phyloP scores from a whole-genome alignment of 495 filamentous ascomycete genomes.

The Articulospora tetracladia region DNA sequence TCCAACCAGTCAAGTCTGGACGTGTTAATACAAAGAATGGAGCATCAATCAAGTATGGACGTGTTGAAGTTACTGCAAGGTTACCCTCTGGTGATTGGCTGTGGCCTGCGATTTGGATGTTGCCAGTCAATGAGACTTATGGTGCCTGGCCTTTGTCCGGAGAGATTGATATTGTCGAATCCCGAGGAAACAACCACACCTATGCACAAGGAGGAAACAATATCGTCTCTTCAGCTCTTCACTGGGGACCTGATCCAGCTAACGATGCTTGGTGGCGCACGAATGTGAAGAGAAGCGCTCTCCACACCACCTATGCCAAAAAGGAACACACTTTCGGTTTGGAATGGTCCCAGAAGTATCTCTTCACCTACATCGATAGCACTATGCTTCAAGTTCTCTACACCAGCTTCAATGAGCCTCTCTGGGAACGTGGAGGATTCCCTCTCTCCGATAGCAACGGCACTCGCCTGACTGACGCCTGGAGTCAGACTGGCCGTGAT shows the following conservation, averaged over 20 bases:
- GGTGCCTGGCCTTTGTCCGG: conserved; percentile 76
- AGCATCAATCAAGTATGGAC: conserved; percentile 72
- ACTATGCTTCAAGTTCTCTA: conserved; percentile 77
- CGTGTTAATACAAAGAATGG: conserved; percentile 70
- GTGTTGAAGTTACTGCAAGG: conserved; percentile 74
- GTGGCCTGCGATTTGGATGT: conserved; percentile 92
- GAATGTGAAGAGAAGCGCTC: conserved; percentile 68
- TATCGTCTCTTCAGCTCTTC: conserved; percentile 73
- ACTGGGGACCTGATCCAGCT: conserved; percentile 65
- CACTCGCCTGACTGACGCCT: conserved; percentile 62
- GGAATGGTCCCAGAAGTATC: conserved; percentile 85
- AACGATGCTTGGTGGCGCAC: conserved; percentile 74
- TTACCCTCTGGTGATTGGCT: conserved; percentile 79
- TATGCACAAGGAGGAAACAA: conserved; percentile 76
- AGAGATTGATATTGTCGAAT: conserved; percentile 83
- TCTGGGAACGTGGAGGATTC: conserved; percentile 75
- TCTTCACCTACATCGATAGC: conserved; percentile 82
- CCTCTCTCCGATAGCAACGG: conserved; percentile 64
- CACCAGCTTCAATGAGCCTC: conserved; percentile 64
- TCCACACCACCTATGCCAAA: conserved; percentile 69
- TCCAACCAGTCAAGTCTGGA: conserved; percentile 75
- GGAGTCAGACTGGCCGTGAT: conserved; percentile 57
- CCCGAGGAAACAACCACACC: conserved; percentile 73
- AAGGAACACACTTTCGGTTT: conserved; percentile 72
- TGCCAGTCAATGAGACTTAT: conserved; percentile 69